These are phyloP conservation scores for Hemileccinum rubropunctum DNA, from an alignment of 768 basidiomycete species.

Conservation along the genomic window DNA sequence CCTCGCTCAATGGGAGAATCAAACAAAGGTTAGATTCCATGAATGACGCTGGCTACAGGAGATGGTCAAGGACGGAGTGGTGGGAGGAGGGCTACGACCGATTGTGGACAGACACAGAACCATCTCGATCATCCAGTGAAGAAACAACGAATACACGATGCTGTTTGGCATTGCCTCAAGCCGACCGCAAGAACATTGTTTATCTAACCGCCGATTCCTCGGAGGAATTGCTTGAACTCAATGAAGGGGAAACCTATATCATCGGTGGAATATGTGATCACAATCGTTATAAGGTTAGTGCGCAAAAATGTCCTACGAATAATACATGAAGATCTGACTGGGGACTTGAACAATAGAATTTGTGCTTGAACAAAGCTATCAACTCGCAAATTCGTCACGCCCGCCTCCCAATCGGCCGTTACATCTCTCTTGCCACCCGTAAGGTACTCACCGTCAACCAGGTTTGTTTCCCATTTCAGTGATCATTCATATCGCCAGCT, in stretches of 20 bases:
- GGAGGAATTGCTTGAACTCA: constrained; percentile 80
- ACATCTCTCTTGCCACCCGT: constrained; percentile 80
- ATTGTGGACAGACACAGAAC: constrained; percentile 55
- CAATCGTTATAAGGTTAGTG: constrained; percentile 86
- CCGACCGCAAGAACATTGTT: constrained; percentile 55
- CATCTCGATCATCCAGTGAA: background rate
- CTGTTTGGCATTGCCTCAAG: constrained; percentile 6
- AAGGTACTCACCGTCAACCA: constrained; percentile 99
- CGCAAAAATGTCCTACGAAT: background rate
- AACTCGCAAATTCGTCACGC: constrained; percentile 76
- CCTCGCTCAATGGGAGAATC: constrained; percentile 75
- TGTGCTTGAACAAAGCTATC: constrained; percentile 86
- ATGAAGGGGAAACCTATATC: constrained; percentile 84
- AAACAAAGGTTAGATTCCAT: constrained; percentile 60
- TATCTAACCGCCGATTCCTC: constrained; percentile 95
- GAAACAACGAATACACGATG: constrained; percentile 2
- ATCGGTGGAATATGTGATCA: constrained; percentile 96
- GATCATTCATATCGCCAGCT: constrained; percentile 1
- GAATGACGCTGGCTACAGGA: constrained; percentile 64
- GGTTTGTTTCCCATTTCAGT: constrained; percentile 30
- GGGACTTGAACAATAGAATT: constrained; percentile 54
- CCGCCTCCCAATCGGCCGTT: constrained; percentile 92
- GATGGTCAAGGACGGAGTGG: constrained; percentile 85
- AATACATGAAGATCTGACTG: constrained; percentile 10
- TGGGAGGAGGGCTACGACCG: constrained; percentile 72